Evolutionary conservation across 2,329 filamentous ascomycete species (phyloP).

Genomic region (Ophiocordyceps australis): DNA sequence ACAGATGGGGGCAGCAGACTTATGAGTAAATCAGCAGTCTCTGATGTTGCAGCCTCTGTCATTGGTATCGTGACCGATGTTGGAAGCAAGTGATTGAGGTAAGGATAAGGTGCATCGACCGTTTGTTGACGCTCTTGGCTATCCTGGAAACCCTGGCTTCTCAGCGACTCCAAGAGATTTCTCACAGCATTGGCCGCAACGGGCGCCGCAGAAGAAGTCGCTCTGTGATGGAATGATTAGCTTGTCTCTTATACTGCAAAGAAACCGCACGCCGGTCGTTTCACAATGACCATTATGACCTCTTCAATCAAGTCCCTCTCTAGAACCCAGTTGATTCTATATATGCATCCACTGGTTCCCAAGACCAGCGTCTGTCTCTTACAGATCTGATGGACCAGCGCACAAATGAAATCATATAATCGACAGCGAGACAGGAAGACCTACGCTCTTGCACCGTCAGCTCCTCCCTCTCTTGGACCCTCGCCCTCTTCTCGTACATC

Average conservation of each 20-base stretch:
- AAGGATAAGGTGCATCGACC: conserved; percentile 51
- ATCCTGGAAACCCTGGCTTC: conserved; percentile 28
- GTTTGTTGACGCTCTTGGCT: conserved; percentile 13
- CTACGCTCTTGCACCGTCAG: conserved; percentile 99
- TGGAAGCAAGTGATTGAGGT: conserved; percentile 71
- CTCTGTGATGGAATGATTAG: conserved; percentile 35
- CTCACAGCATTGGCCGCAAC: conserved; percentile 68
- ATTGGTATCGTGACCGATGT: conserved; percentile 62
- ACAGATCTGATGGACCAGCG: no score
- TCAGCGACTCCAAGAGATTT: conserved; percentile 74
- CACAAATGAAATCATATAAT: no score
- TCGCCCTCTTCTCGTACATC: conserved; percentile 84
- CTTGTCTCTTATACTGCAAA: no score
- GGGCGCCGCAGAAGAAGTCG: conserved; percentile 33
- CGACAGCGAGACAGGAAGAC: conserved; percentile 35
- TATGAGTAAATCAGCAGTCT: conserved; percentile 57
- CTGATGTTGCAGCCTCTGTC: conserved; percentile 45
- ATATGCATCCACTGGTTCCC: no score
- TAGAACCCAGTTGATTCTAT: no score
- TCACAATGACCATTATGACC: no score
- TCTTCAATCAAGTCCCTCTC: no score
- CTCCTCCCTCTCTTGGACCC: conserved; percentile 76
- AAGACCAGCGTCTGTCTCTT: no score
- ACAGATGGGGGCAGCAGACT: conserved; percentile 62
- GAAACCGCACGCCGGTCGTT: no score